A percentile compares a stretch with the other conserved stretches of the same genome.
Conservation (phyloP, 805 yeast genomes). For the Ogataea ganodermae region DNA sequence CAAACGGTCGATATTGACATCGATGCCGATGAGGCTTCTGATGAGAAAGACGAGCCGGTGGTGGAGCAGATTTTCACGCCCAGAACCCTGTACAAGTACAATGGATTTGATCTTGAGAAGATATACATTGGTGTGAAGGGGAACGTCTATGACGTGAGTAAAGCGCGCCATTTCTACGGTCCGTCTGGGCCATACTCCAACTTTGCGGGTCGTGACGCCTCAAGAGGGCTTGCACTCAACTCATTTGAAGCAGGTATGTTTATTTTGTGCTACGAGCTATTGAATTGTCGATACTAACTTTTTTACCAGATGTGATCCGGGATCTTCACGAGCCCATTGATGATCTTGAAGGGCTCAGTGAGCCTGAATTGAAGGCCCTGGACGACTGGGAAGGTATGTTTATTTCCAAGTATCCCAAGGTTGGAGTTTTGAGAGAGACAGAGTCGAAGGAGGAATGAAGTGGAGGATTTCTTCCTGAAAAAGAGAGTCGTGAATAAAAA, state of each 20-base stretch:
- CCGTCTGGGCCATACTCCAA: conserved; percentile 94
- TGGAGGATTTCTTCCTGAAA: background rate
- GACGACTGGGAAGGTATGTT: conserved; percentile 87
- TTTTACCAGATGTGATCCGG: conserved; percentile 50
- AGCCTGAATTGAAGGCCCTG: conserved; percentile 64
- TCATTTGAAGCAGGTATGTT: conserved; percentile 65
- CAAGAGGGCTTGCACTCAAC: conserved; percentile 86
- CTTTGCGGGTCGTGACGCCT: conserved; percentile 95
- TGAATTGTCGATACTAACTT: conserved; percentile 12
- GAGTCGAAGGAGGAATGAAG: conserved; percentile 8
- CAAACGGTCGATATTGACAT: conserved; percentile 24
- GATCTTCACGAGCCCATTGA: conserved; percentile 81
- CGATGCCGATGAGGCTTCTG: conserved; percentile 23
- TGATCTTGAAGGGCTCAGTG: conserved; percentile 57
- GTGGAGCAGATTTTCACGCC: conserved; percentile 65
- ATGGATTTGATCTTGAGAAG: conserved; percentile 77
- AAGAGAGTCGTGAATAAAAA: too few species aligned
- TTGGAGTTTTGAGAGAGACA: conserved; percentile 67
- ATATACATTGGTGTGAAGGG: conserved; percentile 89
- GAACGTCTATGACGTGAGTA: conserved; percentile 78
- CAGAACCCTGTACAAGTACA: conserved; percentile 64
- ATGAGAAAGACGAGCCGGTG: conserved; percentile 26
- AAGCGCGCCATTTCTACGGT: conserved; percentile 84
- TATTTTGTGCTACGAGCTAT: too few species aligned
- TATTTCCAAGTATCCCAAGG: conserved; percentile 73